These are phyloP conservation scores for Eutrema japonicum DNA, from an alignment of 345 rosid species.

Conservation along the genomic window DNA sequence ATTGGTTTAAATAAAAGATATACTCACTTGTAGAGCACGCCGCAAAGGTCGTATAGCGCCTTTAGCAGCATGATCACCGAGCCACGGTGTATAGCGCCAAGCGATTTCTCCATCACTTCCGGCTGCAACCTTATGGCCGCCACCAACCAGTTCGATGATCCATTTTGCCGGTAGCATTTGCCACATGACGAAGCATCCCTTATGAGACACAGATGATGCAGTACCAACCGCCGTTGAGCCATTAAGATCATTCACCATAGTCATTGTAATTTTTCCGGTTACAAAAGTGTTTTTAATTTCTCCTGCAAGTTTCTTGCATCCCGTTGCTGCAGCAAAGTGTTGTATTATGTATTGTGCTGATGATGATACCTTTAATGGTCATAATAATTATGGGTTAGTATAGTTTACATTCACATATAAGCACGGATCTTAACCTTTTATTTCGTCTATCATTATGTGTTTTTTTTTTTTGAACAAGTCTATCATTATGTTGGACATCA, in stretches of 20 bases:
- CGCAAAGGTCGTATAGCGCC: slow-evolving; percentile 89
- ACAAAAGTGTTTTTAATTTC: slow-evolving; percentile 74
- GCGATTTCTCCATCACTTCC: slow-evolving; percentile 85
- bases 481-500: slow-evolving; percentile 12
- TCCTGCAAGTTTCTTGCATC: slow-evolving; percentile 76
- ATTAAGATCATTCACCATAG: slow-evolving; percentile 64
- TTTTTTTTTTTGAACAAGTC: neutral
- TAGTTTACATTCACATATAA: neutral
- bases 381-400: slow-evolving; percentile 13
- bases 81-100: slow-evolving; percentile 99
- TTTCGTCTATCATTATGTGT: neutral
- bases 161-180: slow-evolving; percentile 94
- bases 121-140: slow-evolving; percentile 79
- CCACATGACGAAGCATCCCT: slow-evolving; percentile 98
- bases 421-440: neutral
- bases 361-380: slow-evolving; percentile 69
- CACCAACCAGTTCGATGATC: slow-evolving; percentile 84
- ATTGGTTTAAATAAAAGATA: neutral
- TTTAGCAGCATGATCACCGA: slow-evolving; percentile 81
- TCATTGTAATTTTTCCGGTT: slow-evolving; percentile 85
- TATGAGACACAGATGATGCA: slow-evolving; percentile 51
- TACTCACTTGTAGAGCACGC: slow-evolving; percentile 86
- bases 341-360: slow-evolving; percentile 94
- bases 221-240: slow-evolving; percentile 39
- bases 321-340: slow-evolving; percentile 94